These are phyloP conservation scores for Rhinocladiella similis DNA, from an alignment of 2,329 filamentous ascomycete species.

Conservation along the genomic window DNA sequence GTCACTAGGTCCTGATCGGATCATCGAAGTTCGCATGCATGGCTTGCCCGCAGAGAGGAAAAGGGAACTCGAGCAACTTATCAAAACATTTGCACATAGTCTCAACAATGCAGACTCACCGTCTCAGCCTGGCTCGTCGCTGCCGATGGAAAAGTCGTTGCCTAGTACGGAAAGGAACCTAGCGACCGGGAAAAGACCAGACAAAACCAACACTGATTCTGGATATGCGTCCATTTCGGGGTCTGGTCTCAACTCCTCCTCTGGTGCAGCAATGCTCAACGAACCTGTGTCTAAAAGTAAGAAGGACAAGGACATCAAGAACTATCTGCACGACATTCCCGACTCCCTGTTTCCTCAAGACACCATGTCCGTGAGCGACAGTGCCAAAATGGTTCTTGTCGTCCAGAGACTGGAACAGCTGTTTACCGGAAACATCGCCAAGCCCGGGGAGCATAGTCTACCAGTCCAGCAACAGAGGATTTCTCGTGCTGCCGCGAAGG, in stretches of 20 bases:
- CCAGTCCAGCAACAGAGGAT: conserved; percentile 59
- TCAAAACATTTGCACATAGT: conserved; percentile 61
- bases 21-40: conserved; percentile 82
- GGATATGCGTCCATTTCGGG: conserved; percentile 43
- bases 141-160: conserved; percentile 9
- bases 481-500: conserved; percentile 52
- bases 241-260: conserved; percentile 16
- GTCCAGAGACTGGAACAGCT: conserved; percentile 76
- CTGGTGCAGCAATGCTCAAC: conserved; percentile 4
- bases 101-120: conserved; percentile 12
- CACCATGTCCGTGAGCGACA: conserved; percentile 63
- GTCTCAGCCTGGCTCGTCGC: conserved; percentile 15
- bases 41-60: conserved; percentile 71
- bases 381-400: conserved; percentile 73
- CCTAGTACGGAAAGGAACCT: conserved; percentile 4
- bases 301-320: conserved; percentile 63
- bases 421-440: conserved; percentile 68
- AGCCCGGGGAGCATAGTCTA: conserved; percentile 46
- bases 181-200: background rate
- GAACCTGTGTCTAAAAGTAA: conserved; percentile 24
- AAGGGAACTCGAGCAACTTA: conserved; percentile 70
- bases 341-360: conserved; percentile 65
- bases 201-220: conserved; percentile 27
- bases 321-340: conserved; percentile 71
- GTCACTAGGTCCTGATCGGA: conserved; percentile 69